A percentile compares a stretch with the other conserved stretches of the same genome.
phyloP scores from a whole-genome alignment of 257 asterid species.

The Nicotiana tomentosiformis region DNA sequence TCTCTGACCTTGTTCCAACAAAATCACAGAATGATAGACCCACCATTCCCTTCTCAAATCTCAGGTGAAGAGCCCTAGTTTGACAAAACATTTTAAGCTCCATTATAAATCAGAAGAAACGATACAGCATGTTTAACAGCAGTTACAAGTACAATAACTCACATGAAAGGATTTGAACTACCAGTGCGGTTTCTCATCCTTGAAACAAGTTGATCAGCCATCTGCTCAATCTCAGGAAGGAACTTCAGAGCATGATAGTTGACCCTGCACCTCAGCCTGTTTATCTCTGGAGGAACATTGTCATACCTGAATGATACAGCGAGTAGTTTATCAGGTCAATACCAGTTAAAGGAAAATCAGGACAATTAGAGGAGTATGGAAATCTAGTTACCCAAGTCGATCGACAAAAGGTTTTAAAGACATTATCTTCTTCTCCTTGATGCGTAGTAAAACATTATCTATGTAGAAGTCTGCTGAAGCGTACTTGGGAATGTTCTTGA shows the following conservation, averaged over 20 bases:
- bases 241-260: constrained; percentile 96
- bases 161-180: constrained; percentile 90
- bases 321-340: not conserved
- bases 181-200: constrained; percentile 97
- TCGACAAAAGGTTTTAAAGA: constrained; percentile 96
- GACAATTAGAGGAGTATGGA: constrained; percentile 1
- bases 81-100: not conserved
- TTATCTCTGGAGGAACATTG: constrained; percentile 93
- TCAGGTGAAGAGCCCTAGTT: constrained; percentile 95
- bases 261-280: constrained; percentile 95
- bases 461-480: constrained; percentile 98
- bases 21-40: constrained; percentile 99
- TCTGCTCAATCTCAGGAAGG: constrained; percentile 91
- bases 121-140: constrained; percentile 6
- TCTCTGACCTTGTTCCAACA: constrained; percentile 88
- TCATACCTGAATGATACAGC: constrained; percentile 63
- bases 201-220: constrained; percentile 91
- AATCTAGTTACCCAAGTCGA: constrained; percentile 86
- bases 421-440: constrained; percentile 96
- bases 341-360: not conserved
- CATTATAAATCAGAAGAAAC: constrained; percentile 3
- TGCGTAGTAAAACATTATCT: constrained; percentile 91
- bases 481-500: constrained; percentile 95
- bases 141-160: constrained; percentile 21
- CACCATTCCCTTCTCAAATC: constrained; percentile 99